phyloP scores from a whole-genome alignment of 1,284 basidiomycete species.

The Puccinia novopanici region DNA sequence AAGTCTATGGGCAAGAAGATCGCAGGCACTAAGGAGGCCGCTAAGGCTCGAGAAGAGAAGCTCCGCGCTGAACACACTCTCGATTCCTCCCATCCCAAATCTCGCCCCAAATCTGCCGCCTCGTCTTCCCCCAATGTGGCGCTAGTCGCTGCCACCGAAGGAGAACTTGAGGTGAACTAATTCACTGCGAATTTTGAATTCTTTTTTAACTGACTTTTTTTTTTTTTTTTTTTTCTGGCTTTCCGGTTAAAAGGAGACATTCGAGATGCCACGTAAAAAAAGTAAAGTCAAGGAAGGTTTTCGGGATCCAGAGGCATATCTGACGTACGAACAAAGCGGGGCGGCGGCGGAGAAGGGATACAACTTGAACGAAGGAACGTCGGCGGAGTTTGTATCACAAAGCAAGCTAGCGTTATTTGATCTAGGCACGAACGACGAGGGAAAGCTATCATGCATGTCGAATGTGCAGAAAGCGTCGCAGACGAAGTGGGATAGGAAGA shows the following conservation, averaged over 20 bases:
- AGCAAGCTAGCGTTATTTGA: slow-evolving; percentile 79
- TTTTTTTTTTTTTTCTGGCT: neutral
- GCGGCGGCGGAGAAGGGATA: slow-evolving; percentile 85
- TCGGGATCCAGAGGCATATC: slow-evolving; percentile 83
- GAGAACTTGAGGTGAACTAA: slow-evolving; percentile 40
- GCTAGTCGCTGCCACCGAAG: slow-evolving; percentile 23
- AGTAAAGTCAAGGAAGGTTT: slow-evolving; percentile 64
- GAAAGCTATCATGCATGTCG: slow-evolving; percentile 62
- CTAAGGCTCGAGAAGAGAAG: neutral
- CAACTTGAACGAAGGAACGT: slow-evolving; percentile 25
- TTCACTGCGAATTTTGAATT: neutral
- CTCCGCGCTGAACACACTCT: slow-evolving; percentile 6
- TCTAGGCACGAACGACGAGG: slow-evolving; percentile 75
- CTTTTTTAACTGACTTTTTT: neutral
- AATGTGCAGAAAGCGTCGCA: slow-evolving; percentile 69
- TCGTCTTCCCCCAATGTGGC: neutral
- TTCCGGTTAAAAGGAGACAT: slow-evolving; percentile 67
- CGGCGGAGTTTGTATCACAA: slow-evolving; percentile 77
- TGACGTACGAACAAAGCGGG: slow-evolving; percentile 85
- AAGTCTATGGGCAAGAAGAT: slow-evolving; percentile 69
- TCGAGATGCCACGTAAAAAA: slow-evolving; percentile 64
- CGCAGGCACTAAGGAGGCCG: slow-evolving; percentile 53
- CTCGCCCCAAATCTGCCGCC: slow-evolving; percentile 53
- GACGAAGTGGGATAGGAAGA: slow-evolving; percentile 90
- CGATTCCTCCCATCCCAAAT: slow-evolving; percentile 53